phyloP scores from a whole-genome alignment of 1,139 yeast species.

The Candida smagusa region DNA sequence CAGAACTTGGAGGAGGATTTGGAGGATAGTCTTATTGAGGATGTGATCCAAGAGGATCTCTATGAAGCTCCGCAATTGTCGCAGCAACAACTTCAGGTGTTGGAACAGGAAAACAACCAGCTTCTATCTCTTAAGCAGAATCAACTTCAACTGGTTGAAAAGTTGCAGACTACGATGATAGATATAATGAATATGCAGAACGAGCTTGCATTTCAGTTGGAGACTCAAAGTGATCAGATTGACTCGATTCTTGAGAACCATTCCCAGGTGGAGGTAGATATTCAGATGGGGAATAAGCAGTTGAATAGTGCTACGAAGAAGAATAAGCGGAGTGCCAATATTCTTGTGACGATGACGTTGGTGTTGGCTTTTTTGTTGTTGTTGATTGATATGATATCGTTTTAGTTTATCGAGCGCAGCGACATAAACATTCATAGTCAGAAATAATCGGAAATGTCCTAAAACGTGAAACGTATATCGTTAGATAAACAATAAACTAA shows the following conservation, averaged over 20 bases:
- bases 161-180: conserved; percentile 72
- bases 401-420: conserved; percentile 5
- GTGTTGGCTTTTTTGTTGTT: conserved; percentile 61
- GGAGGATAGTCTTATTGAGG: conserved; percentile 8
- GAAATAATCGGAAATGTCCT: too few species aligned
- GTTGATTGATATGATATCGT: conserved; percentile 58
- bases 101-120: conserved; percentile 71
- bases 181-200: conserved; percentile 80
- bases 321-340: conserved; percentile 67
- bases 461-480: too few species aligned
- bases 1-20: conserved; percentile 31
- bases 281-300: conserved; percentile 70
- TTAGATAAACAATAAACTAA: too few species aligned
- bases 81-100: conserved; percentile 63
- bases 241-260: conserved; percentile 66
- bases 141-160: conserved; percentile 65
- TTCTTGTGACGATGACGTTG: conserved; percentile 60
- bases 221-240: conserved; percentile 73
- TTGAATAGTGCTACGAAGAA: conserved; percentile 67
- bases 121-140: conserved; percentile 58
- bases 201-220: conserved; percentile 73
- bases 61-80: conserved; percentile 33
- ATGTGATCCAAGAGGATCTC: conserved; percentile 1
- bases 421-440: too few species aligned
- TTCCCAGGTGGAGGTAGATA: conserved; percentile 64